Percentiles rank a stretch among this genome's conserved stretches.
phyloP scores from a whole-genome alignment of 305 asterid genomes.

The Solanum hybrid region DNA sequence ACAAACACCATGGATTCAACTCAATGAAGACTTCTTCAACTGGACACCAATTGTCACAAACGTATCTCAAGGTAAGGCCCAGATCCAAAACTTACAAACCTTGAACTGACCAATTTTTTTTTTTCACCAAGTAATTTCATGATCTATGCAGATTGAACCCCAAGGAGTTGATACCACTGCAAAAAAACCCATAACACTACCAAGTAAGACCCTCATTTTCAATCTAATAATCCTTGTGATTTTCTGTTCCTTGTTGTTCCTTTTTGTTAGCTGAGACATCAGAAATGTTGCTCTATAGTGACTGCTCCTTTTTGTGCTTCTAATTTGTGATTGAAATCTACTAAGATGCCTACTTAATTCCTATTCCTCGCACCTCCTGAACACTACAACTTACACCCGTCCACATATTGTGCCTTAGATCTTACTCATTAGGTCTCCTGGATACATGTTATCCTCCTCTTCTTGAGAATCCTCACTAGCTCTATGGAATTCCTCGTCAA shows the following conservation, averaged over 20 bases:
- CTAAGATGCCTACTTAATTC: background rate
- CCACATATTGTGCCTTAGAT: too few relatives aligned
- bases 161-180: background rate
- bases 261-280: background rate
- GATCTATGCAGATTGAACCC: background rate
- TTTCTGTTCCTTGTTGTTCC: background rate
- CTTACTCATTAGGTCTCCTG: background rate
- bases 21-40: background rate
- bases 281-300: background rate
- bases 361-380: background rate
- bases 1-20: background rate
- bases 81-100: background rate
- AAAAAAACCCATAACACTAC: background rate
- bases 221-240: background rate
- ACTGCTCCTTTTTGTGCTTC: background rate
- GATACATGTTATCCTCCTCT: too few relatives aligned
- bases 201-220: background rate
- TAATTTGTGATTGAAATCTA: background rate
- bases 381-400: too few relatives aligned
- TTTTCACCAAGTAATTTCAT: background rate
- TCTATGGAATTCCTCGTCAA: too few relatives aligned
- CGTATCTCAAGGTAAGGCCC: background rate
- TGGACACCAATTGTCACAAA: background rate
- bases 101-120: background rate
- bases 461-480: background rate